Base-by-base conservation (phyloP, 768 basidiomycete species). In the Mrakia blollopis region DNA sequence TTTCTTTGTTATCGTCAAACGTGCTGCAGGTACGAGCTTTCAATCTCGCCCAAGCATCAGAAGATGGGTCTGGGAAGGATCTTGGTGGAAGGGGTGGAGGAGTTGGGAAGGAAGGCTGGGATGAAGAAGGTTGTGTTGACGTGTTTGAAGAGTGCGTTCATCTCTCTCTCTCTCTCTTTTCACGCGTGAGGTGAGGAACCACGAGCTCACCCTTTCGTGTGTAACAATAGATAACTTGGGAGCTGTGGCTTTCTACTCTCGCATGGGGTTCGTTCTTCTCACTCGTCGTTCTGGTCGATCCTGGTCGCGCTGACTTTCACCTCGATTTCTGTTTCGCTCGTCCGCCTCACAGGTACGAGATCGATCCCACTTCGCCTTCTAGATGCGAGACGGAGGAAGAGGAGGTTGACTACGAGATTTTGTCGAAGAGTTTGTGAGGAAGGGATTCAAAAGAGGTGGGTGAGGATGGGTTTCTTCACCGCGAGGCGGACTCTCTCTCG, bases 121-220 rank as follows among this genome's bases (percentile, higher is more conserved):
- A 68, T 68, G 65, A 68, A 68, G 65, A 68, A 68, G 65, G 65
- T 68, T 30, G 35, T 68, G 65, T 41, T 68, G 37, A 68, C 65
- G 37, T 23, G 65, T 39, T 68, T 68, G 65, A 68, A 68, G 25
- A 68, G 65, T 68, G 37, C 21, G 65, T 68, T 23, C 37, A 18
- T 37, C 65, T 2, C 25, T 8, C 23, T 37, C 7, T 0, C 4
- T 39, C 35, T n/a, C n/a, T 11, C 13, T n/a, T 44, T 41, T 39
- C 37, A 44, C 44, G 44, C 44, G 44, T 44, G 10, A n/a, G 11
- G 44, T 11, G 44, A 4, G 14, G 5, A 11, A 39, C 30, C n/a
- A 11, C 28, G 4, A 28, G 30, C 32, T 39, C 21, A 21, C 65
- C 18, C 13, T 23, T 35, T 44, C 39, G 21, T 68, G 23, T 11